Percentiles rank a stretch among this genome's conserved stretches.
Conservation (phyloP, 768 basidiomycete species). For the Tylopilus felleus region DNA sequence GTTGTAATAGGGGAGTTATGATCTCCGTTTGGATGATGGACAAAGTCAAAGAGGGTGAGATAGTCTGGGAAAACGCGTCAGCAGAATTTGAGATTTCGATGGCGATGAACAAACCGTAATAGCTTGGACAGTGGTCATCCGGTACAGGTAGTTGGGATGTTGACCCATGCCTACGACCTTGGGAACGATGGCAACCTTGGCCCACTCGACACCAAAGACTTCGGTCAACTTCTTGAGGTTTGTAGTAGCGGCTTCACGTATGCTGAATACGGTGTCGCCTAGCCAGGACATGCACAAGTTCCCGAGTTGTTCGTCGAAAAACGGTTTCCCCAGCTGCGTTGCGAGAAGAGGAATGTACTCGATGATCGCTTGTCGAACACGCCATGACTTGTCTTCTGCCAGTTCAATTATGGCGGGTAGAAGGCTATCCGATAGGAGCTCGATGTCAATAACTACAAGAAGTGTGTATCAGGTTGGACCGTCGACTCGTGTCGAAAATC, state of each 20-base stretch:
- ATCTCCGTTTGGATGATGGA: conserved; percentile 83
- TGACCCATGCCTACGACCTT: conserved; percentile 97
- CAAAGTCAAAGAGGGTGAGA: conserved; percentile 82
- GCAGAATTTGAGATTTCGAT: background rate
- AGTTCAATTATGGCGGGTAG: conserved; percentile 97
- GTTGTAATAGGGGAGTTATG: conserved; percentile 75
- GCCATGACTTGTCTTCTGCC: conserved; percentile 99
- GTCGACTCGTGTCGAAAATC: background rate
- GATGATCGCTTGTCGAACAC: conserved; percentile 98
- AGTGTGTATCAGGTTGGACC: conserved; percentile 9
- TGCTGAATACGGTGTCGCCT: conserved; percentile 97
- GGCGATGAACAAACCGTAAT: conserved; percentile 68
- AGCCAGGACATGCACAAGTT: conserved; percentile 99
- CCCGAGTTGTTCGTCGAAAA: conserved; percentile 97
- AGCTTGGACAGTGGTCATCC: conserved; percentile 99
- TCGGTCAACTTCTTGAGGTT: conserved; percentile 97
- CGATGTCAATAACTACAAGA: conserved; percentile 89
- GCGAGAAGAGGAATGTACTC: conserved; percentile 99
- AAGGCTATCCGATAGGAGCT: conserved; percentile 88
- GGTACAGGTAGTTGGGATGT: conserved; percentile 94
- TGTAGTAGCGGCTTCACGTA: conserved; percentile 95
- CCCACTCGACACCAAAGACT: conserved; percentile 99
- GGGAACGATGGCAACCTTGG: conserved; percentile 87
- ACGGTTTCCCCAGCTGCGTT: conserved; percentile 92
- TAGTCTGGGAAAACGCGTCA: conserved; percentile 60